phyloP scores from a whole-genome alignment of 768 basidiomycete genomes.

The Calocera cornea region DNA sequence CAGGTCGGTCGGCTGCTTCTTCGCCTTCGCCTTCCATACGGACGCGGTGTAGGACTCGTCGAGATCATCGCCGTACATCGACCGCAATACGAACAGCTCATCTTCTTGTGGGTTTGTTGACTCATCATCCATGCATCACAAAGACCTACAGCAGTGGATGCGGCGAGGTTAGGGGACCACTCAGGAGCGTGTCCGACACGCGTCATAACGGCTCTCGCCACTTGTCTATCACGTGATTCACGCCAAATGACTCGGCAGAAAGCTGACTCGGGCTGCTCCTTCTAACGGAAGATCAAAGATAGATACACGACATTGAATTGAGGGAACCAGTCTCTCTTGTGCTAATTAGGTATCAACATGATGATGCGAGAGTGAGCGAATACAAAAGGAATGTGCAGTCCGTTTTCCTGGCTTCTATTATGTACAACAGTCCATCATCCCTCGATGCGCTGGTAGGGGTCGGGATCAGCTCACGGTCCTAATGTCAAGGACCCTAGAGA shows the following conservation, averaged over 20 bases:
- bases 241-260: not conserved
- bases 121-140: conserved; percentile 1
- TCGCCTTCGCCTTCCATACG: conserved; percentile 1
- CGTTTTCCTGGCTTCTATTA: not conserved
- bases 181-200: not conserved
- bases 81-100: not conserved
- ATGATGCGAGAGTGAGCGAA: not conserved
- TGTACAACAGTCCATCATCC: not conserved
- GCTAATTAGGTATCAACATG: conserved; percentile 3
- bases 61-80: not conserved
- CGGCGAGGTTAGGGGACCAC: not conserved
- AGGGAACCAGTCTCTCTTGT: not conserved
- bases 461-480: no score
- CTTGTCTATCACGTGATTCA: not conserved
- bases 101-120: conserved; percentile 3
- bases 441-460: not conserved
- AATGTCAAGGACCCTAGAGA: no score
- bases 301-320: conserved; percentile 1
- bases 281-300: not conserved
- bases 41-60: not conserved
- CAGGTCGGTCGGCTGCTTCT: conserved; percentile 1
- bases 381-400: conserved; percentile 1
- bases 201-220: not conserved
- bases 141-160: no score
- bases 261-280: not conserved